phyloP scores from a whole-genome alignment of 169 alveolate species.

The Eimeria praecox region DNA sequence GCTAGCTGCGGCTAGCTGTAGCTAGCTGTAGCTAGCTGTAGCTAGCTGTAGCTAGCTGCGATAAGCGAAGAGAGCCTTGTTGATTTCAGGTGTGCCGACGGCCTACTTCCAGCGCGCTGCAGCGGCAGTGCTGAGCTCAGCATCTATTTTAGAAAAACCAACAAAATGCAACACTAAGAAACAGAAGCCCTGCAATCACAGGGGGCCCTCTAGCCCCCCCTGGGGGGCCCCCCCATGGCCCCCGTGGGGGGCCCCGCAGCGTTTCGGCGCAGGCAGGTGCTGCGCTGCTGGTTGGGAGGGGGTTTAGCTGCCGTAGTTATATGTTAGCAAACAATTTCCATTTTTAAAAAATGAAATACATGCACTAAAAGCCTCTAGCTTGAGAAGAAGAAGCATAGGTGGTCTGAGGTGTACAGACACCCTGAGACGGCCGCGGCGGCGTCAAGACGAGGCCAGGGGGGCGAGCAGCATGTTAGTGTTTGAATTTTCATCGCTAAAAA shows the following conservation, averaged over 20 bases:
- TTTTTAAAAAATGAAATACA: too few relatives aligned
- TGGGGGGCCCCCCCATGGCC: too few relatives aligned
- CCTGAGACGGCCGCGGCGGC: background rate
- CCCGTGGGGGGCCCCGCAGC: too few relatives aligned
- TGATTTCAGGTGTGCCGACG: background rate
- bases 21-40: slow-evolving; percentile 9
- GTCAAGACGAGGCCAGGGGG: background rate
- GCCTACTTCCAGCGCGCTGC: background rate
- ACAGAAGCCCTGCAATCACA: too few relatives aligned
- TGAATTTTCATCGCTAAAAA: background rate
- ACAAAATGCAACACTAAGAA: background rate
- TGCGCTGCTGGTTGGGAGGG: too few relatives aligned
- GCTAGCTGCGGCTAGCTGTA: background rate
- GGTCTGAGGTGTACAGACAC: background rate
- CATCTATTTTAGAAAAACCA: background rate
- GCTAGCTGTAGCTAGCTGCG: background rate
- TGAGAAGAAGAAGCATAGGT: background rate
- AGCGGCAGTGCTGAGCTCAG: background rate
- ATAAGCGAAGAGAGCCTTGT: background rate
- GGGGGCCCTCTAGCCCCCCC: background rate
- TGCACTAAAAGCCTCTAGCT: background rate
- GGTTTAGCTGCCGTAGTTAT: too few relatives aligned
- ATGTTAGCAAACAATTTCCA: too few relatives aligned
- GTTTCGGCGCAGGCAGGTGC: too few relatives aligned
- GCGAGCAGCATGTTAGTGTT: background rate